Evolutionary conservation across 495 filamentous ascomycete genomes (phyloP).

Genomic region (Glarea lozoyensis): DNA sequence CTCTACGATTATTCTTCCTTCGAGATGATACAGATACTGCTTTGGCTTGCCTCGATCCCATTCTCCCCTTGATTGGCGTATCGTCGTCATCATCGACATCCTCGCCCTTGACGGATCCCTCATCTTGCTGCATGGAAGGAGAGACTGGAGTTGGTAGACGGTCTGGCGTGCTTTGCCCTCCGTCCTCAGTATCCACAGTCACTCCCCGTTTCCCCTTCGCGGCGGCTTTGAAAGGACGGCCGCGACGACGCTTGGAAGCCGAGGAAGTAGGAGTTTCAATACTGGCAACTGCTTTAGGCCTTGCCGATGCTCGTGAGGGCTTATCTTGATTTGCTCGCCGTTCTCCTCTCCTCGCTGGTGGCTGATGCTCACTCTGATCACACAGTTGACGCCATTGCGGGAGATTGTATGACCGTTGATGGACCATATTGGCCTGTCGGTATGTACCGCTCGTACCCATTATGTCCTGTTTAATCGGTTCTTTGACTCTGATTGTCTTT

Average conservation of each 20-base stretch:
- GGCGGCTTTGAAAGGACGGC: conserved; percentile 24
- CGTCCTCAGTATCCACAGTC: conserved; percentile 22
- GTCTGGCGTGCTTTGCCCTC: conserved; percentile 30
- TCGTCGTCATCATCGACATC: conserved; percentile 35
- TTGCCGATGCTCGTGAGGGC: conserved; percentile 27
- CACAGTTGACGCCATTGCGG: conserved; percentile 91
- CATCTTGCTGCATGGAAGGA: conserved; percentile 29
- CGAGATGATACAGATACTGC: conserved; percentile 50
- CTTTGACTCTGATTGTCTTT: conserved; percentile 86
- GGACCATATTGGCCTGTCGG: conserved; percentile 91
- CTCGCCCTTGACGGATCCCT: conserved; percentile 38
- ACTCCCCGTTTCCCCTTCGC: conserved; percentile 27
- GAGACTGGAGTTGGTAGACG: conserved; percentile 38
- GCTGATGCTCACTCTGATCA: conserved; percentile 89
- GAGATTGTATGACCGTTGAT: conserved; percentile 89
- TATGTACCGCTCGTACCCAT: conserved; percentile 89
- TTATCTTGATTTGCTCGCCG: conserved; percentile 64
- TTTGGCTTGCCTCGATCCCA: conserved; percentile 31
- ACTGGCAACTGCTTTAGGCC: conserved; percentile 12
- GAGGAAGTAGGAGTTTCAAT: conserved; percentile 18
- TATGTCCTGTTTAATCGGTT: conserved; percentile 96
- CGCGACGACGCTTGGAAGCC: conserved; percentile 16
- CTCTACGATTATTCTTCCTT: conserved; percentile 71
- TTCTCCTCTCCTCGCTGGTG: conserved; percentile 88
- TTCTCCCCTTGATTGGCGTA: conserved; percentile 4